Evolutionary conservation across 768 basidiomycete genomes (phyloP), one percentile per base, ranked within the genome.

Genomic region (Boletus sp.): DNA sequence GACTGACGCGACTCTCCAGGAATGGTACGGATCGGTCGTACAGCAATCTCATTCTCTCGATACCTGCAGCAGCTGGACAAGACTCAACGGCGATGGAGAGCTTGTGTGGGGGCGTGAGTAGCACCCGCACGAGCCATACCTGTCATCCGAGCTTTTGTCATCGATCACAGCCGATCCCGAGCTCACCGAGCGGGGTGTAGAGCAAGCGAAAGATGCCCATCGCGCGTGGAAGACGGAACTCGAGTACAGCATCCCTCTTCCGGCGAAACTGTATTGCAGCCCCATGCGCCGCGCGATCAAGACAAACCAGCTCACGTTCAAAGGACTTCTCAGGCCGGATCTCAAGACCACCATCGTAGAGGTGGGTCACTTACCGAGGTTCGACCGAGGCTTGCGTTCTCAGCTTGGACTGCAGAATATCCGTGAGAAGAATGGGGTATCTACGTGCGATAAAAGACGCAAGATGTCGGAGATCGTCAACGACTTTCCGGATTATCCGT

Each of bases 21-120:
- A 77, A 17, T 91, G 90, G 89, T 50, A 15, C 28, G 20, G 14
- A 36, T 46, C 41, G 28, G 6, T 37, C 14, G 18, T 44, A 11
- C 14, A 15, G 14, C n/a, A 12, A n/a, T 52, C 56, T 46, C 29
- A 56, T 40, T 28, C 6, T 29, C 24, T 45, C 4, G 49, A 20
- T 18, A 18, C 24, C 30, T 30, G 11, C 14, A 48, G 7, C 47
- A 85, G 84, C 60, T 90, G 83, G 83, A 75, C 83, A 0, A 84
- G 76, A 64, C 68, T 83, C 1, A 72, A 85, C 37, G 84, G 84
- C 2, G 85, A 92, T 57, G 86, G 77, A 17, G 81, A 85, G 47
- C 68, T 89, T 8, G 73, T 73, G 10, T 92, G 90, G 90, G 90
- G 90, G 15, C 90, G 87, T 87, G 62, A 68, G 87, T 80, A 18